Percentiles rank a stretch among this genome's conserved stretches.
phyloP scores from a whole-genome alignment of 257 asterid species.

The Fraxinus anomala region DNA sequence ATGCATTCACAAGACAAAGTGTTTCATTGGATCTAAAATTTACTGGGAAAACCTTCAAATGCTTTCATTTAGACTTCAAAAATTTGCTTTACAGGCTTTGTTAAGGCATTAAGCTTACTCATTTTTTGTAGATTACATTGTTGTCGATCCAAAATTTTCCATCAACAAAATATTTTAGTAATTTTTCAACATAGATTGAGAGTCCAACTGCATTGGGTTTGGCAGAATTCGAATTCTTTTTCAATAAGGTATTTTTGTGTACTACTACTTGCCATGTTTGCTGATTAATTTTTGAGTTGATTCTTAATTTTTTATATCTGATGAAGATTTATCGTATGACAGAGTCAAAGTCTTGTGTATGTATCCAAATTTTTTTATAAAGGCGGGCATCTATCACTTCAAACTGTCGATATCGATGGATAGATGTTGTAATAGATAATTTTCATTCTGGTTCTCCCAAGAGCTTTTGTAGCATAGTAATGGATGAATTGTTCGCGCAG shows the following conservation, averaged over 20 bases:
- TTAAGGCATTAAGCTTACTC: slow-evolving; percentile 25
- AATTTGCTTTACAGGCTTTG: slow-evolving; percentile 29
- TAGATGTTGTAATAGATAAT: slow-evolving; percentile 28
- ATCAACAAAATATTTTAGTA: not conserved
- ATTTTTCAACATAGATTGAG: not conserved
- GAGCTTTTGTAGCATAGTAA: slow-evolving; percentile 40
- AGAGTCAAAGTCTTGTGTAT: not conserved
- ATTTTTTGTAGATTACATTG: slow-evolving; percentile 40
- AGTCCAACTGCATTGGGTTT: not conserved
- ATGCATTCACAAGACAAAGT: not conserved
- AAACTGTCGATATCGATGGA: not conserved
- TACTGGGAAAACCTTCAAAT: not conserved
- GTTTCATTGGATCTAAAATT: not conserved
- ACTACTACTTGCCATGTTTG: not conserved
- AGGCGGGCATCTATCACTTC: not conserved
- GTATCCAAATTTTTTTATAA: not conserved
- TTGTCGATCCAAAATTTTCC: too few species aligned
- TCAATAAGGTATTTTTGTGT: not conserved
- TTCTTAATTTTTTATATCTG: not conserved
- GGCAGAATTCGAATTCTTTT: not conserved
- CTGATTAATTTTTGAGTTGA: not conserved
- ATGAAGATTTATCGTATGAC: not conserved
- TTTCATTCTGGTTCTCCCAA: slow-evolving; percentile 35
- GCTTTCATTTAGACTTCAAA: not conserved
- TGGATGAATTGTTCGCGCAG: slow-evolving; percentile 37